phyloP scores from a whole-genome alignment of 208 protist species.

The Trypanosoma lewisi region DNA sequence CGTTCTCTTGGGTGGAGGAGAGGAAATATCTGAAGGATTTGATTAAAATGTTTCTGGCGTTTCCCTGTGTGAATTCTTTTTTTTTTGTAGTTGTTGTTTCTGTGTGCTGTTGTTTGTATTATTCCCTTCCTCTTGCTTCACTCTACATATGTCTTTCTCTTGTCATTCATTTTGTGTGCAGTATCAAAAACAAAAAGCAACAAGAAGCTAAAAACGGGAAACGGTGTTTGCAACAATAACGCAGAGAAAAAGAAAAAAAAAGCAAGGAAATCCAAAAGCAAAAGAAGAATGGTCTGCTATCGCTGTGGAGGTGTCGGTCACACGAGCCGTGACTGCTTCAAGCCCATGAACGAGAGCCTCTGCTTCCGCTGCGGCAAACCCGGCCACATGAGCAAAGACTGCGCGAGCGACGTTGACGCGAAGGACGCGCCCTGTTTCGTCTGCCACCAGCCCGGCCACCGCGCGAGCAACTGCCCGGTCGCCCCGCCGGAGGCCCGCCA shows the following conservation, averaged over 20 bases:
- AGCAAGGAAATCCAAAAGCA: slow-evolving; percentile 2
- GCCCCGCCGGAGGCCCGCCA: slow-evolving; percentile 65
- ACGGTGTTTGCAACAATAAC: too few species aligned
- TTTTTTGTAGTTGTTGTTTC: too few species aligned
- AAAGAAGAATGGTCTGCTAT: slow-evolving; percentile 75
- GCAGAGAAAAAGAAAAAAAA: slow-evolving; percentile 5
- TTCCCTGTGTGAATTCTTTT: too few species aligned
- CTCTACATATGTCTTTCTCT: too few species aligned
- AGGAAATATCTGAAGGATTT: too few species aligned
- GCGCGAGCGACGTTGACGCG: slow-evolving; percentile 54
- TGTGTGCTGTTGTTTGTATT: too few species aligned
- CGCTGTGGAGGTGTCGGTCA: slow-evolving; percentile 80
- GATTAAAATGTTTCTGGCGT: too few species aligned
- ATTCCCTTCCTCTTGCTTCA: too few species aligned
- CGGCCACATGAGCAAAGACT: slow-evolving; percentile 79
- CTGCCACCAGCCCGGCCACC: slow-evolving; percentile 85
- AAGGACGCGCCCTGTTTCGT: slow-evolving; percentile 84
- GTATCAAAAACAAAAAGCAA: too few species aligned
- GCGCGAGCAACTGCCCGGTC: slow-evolving; percentile 81
- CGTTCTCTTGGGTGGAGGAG: too few species aligned
- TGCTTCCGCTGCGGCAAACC: slow-evolving; percentile 84
- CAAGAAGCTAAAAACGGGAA: too few species aligned
- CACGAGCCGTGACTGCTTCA: slow-evolving; percentile 75
- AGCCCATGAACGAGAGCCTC: slow-evolving; percentile 36
- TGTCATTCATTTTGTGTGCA: too few species aligned